Evolutionary conservation across 1,284 basidiomycete species (phyloP), one percentile per base, ranked within the genome.

Genomic region (Xerocomus nothofagi): DNA sequence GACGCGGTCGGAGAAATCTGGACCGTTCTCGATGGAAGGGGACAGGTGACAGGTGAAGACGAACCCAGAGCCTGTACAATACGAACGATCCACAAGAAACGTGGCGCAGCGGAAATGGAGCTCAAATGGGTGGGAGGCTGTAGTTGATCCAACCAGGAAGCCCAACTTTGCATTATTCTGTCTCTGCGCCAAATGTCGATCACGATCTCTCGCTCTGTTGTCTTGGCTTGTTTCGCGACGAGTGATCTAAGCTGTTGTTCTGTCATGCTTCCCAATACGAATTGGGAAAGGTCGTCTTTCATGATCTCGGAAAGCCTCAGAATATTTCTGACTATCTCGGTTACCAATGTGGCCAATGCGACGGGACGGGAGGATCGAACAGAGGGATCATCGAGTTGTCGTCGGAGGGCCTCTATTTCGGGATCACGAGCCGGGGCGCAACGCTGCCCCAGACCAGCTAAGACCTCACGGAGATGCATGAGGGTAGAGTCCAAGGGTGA

Each of bases 401-500:
- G 55, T 21, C 75, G 63, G 17, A 86, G 62, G 3, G 61, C 55
- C 46, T 80, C 76, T 24, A 88, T 70, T 18, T 73, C 66, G 3
- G 65, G 54, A 57, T 90, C 87, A 21, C 85, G 76, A 6, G 74
- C 70, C 2, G 88, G 86, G 0, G 87, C 82, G 49, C 86, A 88
- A 41, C 84, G 78, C 53, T 78, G 63, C 7, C 73, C 73, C 9
- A 89, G 68, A 15, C 74, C 71, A 1, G 51, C 44, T 11, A 86
- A 66, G 14, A 80, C 66, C 46, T 81, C 79, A 32, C 72, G 73
- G 23, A 86, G 68, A 49, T 81, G 69, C 26, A 65, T 63, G n/a
- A 78, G 54, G 10, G 75, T 71, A n/a, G 80, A 80, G 30, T 74
- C 72, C n/a, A 88, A 67, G 0, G 84, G 82, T 1, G 82, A 80